Evolutionary conservation across 2,329 filamentous ascomycete genomes (phyloP).

Genomic region (Venturia pyrina): DNA sequence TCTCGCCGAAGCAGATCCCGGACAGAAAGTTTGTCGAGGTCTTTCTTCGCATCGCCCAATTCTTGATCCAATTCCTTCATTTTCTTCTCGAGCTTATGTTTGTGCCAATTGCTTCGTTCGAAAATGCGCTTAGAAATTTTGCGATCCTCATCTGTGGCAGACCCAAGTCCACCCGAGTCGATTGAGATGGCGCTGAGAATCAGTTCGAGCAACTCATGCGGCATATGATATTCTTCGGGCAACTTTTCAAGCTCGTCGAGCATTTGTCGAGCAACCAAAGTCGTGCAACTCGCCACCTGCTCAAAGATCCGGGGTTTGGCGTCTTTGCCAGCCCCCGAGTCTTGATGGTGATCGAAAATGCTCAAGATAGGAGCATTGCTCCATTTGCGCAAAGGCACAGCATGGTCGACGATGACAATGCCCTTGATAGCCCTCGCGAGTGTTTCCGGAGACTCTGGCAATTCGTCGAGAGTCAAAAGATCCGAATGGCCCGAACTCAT

Average conservation of each 20-base stretch:
- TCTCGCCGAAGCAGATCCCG: slow-evolving; percentile 37
- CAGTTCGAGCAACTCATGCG: slow-evolving; percentile 39
- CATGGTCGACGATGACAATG: slow-evolving; percentile 38
- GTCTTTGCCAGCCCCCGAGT: slow-evolving; percentile 30
- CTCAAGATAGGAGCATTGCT: slow-evolving; percentile 32
- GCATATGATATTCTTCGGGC: slow-evolving; percentile 37
- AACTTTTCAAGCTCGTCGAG: slow-evolving; percentile 35
- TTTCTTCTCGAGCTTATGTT: slow-evolving; percentile 28
- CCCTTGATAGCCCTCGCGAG: slow-evolving; percentile 32
- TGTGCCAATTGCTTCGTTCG: slow-evolving; percentile 32
- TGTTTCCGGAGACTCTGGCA: slow-evolving; percentile 37
- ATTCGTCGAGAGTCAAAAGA: slow-evolving; percentile 37
- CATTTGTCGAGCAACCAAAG: slow-evolving; percentile 37
- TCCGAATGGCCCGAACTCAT: slow-evolving; percentile 39
- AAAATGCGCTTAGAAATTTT: slow-evolving; percentile 30
- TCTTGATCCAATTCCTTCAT: slow-evolving; percentile 34
- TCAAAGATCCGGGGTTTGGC: slow-evolving; percentile 37
- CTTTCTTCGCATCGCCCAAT: slow-evolving; percentile 33
- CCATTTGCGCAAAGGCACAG: slow-evolving; percentile 34
- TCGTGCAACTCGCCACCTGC: slow-evolving; percentile 35
- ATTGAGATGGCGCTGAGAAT: slow-evolving; percentile 38
- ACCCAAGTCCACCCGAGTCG: slow-evolving; percentile 33
- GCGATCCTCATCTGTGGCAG: slow-evolving; percentile 30
- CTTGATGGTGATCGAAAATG: slow-evolving; percentile 39
- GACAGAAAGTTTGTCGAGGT: slow-evolving; percentile 31